Evolutionary conservation across 2,329 filamentous ascomycete genomes (phyloP).

Genomic region (Fusarium scirpi): DNA sequence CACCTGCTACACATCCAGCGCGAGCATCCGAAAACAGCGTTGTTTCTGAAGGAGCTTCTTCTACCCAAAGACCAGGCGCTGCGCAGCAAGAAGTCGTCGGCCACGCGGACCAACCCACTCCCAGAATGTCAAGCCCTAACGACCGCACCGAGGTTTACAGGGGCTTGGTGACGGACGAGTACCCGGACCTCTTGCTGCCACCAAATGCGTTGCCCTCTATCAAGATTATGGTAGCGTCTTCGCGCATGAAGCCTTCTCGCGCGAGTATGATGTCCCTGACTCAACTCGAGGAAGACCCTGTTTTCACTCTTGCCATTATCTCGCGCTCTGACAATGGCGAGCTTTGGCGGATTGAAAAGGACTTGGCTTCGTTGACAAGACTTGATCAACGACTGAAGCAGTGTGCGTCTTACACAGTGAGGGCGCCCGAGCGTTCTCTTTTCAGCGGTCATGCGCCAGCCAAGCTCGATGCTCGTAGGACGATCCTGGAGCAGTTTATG

Average conservation of each 20-base stretch:
- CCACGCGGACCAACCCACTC: slow-evolving; percentile 31
- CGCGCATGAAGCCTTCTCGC: slow-evolving; percentile 91
- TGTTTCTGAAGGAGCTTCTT: slow-evolving; percentile 27
- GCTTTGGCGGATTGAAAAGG: slow-evolving; percentile 95
- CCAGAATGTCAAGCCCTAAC: slow-evolving; percentile 53
- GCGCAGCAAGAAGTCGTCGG: slow-evolving; percentile 24
- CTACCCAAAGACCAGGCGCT: slow-evolving; percentile 15
- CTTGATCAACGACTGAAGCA: slow-evolving; percentile 86
- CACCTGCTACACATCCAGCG: slow-evolving; percentile 52
- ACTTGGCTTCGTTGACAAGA: slow-evolving; percentile 81
- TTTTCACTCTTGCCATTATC: slow-evolving; percentile 90
- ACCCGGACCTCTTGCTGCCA: slow-evolving; percentile 84
- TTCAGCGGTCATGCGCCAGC: slow-evolving; percentile 95
- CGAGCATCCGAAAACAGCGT: slow-evolving; percentile 54
- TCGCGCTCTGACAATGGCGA: slow-evolving; percentile 81
- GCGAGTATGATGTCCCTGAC: slow-evolving; percentile 85
- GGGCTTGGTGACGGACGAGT: slow-evolving; percentile 86
- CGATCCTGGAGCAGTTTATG: slow-evolving; percentile 85
- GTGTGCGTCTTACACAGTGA: slow-evolving; percentile 77
- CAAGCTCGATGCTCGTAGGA: slow-evolving; percentile 87
- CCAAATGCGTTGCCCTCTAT: slow-evolving; percentile 91
- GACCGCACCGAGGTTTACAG: slow-evolving; percentile 72
- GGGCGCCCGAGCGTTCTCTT: slow-evolving; percentile 83
- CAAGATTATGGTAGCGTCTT: slow-evolving; percentile 88
- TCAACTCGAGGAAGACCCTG: slow-evolving; percentile 88